Evolutionary conservation across 306 rosid species (phyloP).

Genomic region (Castanopsis chinensis): DNA sequence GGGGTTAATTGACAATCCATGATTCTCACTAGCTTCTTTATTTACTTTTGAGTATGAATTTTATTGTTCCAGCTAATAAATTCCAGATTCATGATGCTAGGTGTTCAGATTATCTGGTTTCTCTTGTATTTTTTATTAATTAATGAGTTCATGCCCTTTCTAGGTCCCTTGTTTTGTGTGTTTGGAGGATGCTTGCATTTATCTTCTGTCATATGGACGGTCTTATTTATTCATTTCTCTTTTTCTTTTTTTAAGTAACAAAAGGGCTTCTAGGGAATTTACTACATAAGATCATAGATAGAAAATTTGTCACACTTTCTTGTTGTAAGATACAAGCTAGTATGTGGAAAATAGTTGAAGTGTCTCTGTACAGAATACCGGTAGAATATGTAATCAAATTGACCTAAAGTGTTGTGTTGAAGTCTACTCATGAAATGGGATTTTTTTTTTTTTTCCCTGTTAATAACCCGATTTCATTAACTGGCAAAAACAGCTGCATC

Average conservation of each 20-base stretch:
- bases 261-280: background rate
- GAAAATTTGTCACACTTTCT: background rate
- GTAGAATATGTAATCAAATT: background rate
- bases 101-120: too few relatives aligned
- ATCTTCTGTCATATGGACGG: background rate
- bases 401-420: background rate
- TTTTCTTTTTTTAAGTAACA: background rate
- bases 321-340: background rate
- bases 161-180: background rate
- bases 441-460: too few relatives aligned
- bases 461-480: too few relatives aligned
- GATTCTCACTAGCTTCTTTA: too few relatives aligned
- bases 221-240: background rate
- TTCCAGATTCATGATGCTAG: too few relatives aligned
- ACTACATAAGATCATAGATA: background rate
- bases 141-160: background rate
- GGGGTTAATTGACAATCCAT: too few relatives aligned
- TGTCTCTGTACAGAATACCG: background rate
- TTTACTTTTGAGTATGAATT: too few relatives aligned
- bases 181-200: too few relatives aligned
- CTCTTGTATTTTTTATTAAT: background rate
- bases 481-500: too few relatives aligned
- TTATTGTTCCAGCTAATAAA: too few relatives aligned
- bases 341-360: background rate
- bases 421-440: constrained; percentile 14